These are phyloP conservation scores for Leccinum subgranulosum DNA, from an alignment of 768 basidiomycete species.

Conservation along the genomic window DNA sequence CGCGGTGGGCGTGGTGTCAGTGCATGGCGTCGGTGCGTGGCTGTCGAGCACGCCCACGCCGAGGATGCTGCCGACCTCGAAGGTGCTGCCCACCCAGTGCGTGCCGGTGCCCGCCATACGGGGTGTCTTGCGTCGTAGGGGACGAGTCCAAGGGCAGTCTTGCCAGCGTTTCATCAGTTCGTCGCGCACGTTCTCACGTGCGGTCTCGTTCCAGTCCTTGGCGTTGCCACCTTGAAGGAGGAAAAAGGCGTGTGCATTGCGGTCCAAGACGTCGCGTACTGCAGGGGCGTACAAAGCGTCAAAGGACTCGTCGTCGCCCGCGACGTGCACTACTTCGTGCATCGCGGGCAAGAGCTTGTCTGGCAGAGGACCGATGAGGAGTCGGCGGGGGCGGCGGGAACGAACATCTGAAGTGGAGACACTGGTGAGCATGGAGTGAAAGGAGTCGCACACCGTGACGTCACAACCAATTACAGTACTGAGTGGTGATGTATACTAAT, in stretches of 20 bases:
- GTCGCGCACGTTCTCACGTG: conserved; percentile 47
- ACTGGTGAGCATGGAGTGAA: neutral
- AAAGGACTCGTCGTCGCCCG: conserved; percentile 30
- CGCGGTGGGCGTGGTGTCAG: neutral
- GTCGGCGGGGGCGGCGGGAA: conserved; percentile 32
- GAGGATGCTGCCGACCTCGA: conserved; percentile 74
- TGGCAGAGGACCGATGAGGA: conserved; percentile 79
- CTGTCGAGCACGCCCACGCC: conserved; percentile 58
- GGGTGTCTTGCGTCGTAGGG: conserved; percentile 33
- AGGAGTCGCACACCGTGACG: conserved; percentile 20
- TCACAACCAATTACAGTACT: conserved; percentile 17
- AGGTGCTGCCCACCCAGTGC: conserved; percentile 70
- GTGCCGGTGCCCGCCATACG: conserved; percentile 8
- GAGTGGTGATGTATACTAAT: conserved; percentile 22
- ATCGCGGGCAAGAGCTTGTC: conserved; percentile 48
- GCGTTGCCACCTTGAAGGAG: conserved; percentile 57
- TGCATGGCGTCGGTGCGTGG: conserved; percentile 8
- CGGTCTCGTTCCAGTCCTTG: conserved; percentile 64
- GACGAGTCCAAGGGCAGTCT: conserved; percentile 61
- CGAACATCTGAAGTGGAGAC: neutral
- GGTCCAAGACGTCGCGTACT: conserved; percentile 41
- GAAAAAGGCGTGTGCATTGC: conserved; percentile 64
- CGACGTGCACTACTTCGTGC: conserved; percentile 26
- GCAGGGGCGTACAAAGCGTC: conserved; percentile 36
- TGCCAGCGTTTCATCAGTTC: conserved; percentile 63